Base-by-base conservation (phyloP, 805 yeast species). In the Candida sphagnicola region DNA sequence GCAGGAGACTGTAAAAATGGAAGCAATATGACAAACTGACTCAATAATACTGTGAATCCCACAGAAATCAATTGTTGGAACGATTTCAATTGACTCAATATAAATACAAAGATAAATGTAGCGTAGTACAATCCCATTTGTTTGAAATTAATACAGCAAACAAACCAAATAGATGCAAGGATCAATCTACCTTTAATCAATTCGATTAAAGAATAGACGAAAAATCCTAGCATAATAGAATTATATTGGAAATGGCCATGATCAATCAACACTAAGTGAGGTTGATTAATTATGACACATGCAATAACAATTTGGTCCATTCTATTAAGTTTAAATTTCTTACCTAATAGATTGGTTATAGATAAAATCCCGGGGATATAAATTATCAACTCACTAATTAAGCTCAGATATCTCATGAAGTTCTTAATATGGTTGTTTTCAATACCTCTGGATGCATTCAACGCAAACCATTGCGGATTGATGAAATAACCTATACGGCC, bases 241-340 rank as follows among this genome's bases (percentile, higher is more conserved):
- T 93, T 95, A 62, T 80, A 91, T 63, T 95, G 99, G 65, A 93
- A 93, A 62, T 93, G 99, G 5, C 99, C 99, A 61, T 93, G 97
- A 57, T 93, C 99, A 34, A 93, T 80, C 41, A 93, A 70, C 31
- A 85, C 73, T 43, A 91, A 67, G 2, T 85, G 72, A 0, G 99
- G 97, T 58, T 87, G 95, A 56, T 82, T 78, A 24, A 93, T 57
- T n/a, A 93, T 79, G 13, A 89, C 79, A 2, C 88, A 82, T 0
- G 88, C 78, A 12, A 85, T 80, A 18, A 84, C 74, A 11, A 85
- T 78, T 56, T 86, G 95, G 51, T 85, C 87, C 52, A 86, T 77
- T 28, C 91, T 74, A 3, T 82, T 73, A 43, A 67, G 65, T 61
- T 57, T 74, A 45, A 58, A 57, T 37, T 72, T 66, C 50, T 76